A percentile compares a stretch with the other conserved stretches of the same genome.
These are phyloP conservation scores for Saccharum spontaneum DNA, from an alignment of 176 grass and related monocot genomes.

Conservation along the genomic window DNA sequence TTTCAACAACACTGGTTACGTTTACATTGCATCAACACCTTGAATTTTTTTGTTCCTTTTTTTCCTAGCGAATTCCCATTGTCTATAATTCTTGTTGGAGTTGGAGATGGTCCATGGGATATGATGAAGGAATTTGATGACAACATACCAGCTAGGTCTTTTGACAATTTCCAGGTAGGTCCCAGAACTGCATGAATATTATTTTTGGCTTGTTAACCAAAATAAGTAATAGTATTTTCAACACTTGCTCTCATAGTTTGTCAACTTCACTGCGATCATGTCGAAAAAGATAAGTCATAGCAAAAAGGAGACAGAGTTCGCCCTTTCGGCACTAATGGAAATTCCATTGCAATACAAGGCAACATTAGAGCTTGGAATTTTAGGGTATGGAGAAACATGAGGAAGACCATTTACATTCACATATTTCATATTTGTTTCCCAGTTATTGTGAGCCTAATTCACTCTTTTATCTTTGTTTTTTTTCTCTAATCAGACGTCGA, in stretches of 20 bases:
- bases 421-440: slow-evolving; percentile 14
- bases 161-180: slow-evolving; percentile 71
- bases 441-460: slow-evolving; percentile 16
- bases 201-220: background rate
- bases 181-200: background rate
- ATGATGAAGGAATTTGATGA: slow-evolving; percentile 81
- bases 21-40: background rate
- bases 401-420: slow-evolving; percentile 20
- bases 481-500: slow-evolving; percentile 47
- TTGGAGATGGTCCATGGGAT: slow-evolving; percentile 75
- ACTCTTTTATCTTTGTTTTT: slow-evolving; percentile 32
- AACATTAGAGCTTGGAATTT: slow-evolving; percentile 71
- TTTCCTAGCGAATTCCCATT: slow-evolving; percentile 57
- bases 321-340: slow-evolving; percentile 86
- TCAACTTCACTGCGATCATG: slow-evolving; percentile 81
- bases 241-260: slow-evolving; percentile 58
- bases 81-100: slow-evolving; percentile 71
- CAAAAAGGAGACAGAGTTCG: slow-evolving; percentile 80
- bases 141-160: slow-evolving; percentile 67
- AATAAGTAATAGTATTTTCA: slow-evolving; percentile 2
- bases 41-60: background rate
- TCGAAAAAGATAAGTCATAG: slow-evolving; percentile 66
- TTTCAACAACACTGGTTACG: background rate
- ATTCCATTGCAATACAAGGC: slow-evolving; percentile 84
- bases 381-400: slow-evolving; percentile 63